Base-by-base conservation (phyloP, 202 grass and related monocot species). In the Elaeis oleifera region DNA sequence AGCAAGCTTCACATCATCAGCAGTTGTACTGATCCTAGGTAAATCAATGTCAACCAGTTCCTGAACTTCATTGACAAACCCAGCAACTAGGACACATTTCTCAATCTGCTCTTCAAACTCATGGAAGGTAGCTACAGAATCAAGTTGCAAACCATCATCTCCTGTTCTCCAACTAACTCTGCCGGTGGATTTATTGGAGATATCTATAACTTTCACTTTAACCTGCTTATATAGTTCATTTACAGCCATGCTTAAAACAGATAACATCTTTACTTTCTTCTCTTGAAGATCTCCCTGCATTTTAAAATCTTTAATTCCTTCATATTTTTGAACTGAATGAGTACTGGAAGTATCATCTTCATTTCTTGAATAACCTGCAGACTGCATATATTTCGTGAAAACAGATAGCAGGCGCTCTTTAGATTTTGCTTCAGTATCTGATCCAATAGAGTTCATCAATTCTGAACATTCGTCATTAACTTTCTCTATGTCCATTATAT, bases 101-200 rank as follows among this genome's bases (percentile, higher is more conserved):
- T 90, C 91, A 60, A 96, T 90, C 60, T 96, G 84, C 75, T 85
- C 84, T 61, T 90, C 72, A 72, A 91, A 89, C 24, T 80, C 67
- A 26, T 76, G 74, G 65, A 83, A 83, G 27, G 69, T 28, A 9
- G 64, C 76, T 56, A 76, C 79, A 78, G 63, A 54, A 70, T 80
- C 84, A 65, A 69, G 71, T 74, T 75, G 80, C 54, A 67, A 69
- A 80, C 65, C 75, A 82, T 44, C 69, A 69, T 61, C 72, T 22
- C 77, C 80, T 58, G 55, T 74, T 58, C 57, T 80, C 51, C 70
- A 82, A 27, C 70, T 72, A 76, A 70, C 55, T 78, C 74, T 76
- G 59, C 74, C 59, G 53, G 71, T 74, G 52, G 73, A 59, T 76
- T 76, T 90, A 80, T 28, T 73, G 64, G 84, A 88, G 64, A 88